phyloP scores from a whole-genome alignment of 1,284 basidiomycete species.

The Tausonia pullulans region DNA sequence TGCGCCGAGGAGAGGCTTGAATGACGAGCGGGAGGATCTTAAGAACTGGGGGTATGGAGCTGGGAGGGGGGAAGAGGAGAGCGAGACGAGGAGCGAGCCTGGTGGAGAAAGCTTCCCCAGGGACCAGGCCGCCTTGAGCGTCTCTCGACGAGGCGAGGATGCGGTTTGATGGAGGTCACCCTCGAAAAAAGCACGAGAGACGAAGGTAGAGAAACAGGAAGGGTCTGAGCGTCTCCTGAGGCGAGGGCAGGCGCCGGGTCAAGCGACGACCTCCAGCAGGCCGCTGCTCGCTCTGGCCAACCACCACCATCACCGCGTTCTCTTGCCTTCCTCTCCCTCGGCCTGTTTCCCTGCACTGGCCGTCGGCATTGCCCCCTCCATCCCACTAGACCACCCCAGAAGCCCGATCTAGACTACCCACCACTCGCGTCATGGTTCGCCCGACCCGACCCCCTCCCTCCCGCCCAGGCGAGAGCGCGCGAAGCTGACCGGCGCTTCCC shows the following conservation, averaged over 20 bases:
- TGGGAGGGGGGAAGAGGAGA: not conserved
- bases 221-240: not conserved
- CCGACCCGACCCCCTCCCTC: no score
- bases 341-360: not conserved
- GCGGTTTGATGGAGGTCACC: no score
- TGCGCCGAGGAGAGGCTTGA: not conserved
- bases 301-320: not conserved
- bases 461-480: no score
- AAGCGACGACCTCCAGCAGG: not conserved
- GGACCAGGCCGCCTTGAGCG: no score
- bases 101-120: no score
- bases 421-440: no score
- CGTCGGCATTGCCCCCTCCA: not conserved
- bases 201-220: not conserved
- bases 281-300: not conserved
- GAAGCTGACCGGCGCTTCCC: no score
- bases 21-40: not conserved
- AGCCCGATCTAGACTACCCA: not conserved
- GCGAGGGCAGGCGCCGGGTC: not conserved
- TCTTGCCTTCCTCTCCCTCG: not conserved
- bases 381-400: not conserved
- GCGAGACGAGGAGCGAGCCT: no score
- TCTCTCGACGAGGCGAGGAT: no score
- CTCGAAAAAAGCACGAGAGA: not conserved
- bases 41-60: not conserved